Conservation (phyloP, 345 rosid species). For the Lagerstroemia speciosa region DNA sequence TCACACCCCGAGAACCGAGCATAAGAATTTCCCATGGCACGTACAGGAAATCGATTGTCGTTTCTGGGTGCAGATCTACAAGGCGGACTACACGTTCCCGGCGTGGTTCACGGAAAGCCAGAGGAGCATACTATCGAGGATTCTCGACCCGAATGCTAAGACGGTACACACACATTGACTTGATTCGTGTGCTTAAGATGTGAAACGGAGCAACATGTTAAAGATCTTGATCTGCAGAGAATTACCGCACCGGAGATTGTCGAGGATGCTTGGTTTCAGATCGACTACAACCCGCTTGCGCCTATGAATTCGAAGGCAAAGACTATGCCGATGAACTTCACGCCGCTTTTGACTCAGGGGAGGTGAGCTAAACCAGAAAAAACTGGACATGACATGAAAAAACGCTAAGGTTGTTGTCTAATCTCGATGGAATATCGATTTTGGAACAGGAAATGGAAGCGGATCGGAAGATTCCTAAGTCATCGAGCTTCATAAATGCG, state of each 20-base stretch:
- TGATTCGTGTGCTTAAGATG: neutral
- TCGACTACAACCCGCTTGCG: conserved; percentile 45
- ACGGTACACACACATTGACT: conserved; percentile 26
- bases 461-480: conserved; percentile 31
- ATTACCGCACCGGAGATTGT: conserved; percentile 56
- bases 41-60: neutral
- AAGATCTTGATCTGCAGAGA: conserved; percentile 29
- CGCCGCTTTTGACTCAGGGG: conserved; percentile 44
- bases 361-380: conserved; percentile 27
- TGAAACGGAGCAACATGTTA: neutral
- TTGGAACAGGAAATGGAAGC: conserved; percentile 38
- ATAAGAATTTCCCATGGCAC: neutral
- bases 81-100: conserved; percentile 62
- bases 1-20: neutral
- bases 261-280: conserved; percentile 74
- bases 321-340: conserved; percentile 40
- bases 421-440: neutral
- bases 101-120: conserved; percentile 46
- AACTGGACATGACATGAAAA: conserved; percentile 3
- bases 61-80: conserved; percentile 34
- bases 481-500: conserved; percentile 79
- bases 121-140: conserved; percentile 54
- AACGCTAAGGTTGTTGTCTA: neutral
- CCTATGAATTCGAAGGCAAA: conserved; percentile 25
- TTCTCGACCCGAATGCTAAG: conserved; percentile 56